Base-by-base conservation (phyloP, 129 eudicot species). In the Flaveria linearis region DNA sequence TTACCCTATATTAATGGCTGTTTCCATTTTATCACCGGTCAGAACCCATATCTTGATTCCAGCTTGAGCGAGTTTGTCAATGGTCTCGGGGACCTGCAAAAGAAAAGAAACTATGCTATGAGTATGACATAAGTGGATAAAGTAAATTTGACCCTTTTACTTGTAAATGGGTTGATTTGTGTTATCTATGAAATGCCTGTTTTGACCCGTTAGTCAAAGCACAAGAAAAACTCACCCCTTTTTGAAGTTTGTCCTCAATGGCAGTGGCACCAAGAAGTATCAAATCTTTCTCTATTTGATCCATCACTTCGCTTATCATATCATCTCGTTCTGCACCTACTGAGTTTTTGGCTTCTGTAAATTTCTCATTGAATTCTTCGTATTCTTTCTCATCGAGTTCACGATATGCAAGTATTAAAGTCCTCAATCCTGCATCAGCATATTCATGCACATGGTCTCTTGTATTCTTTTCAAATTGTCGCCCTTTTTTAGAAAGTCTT, bases 261-360 rank as follows among this genome's bases (percentile, higher is more conserved):
- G 96, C 96, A 7, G 96, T 83, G 36, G 91, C 96, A 72, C 96
- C 91, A 56, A 87, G 91, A 81, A 89, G 91, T 67, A 90, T 81
- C 77, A 90, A 79, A 74, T 85, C 88, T 12, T 80, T 90, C 74
- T 90, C 92, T 3, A 90, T 80, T 68, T 71, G 74, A 33, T 87
- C 90, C 28, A 92, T 79, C 41, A 76, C 84, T 11, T 68, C 74
- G 10, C 85, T 87, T 15, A 90, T 74, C 73, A 81, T 70, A 58
- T 79, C 80, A 55, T 90, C 87, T 12, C 86, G 81, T 52, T 87
- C 92, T 20, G 85, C 92, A 75, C 87, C 82, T 17, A 87, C 67
- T 3, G 86, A 81, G 77, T 83, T 89, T 60, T 84, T 87, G 33
- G 92, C 92, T 69, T 70, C 80, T 10, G 76, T 71, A 50, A 82